Percentiles rank a stretch among this genome's conserved stretches.
Conservation (phyloP, 768 basidiomycete species). For the Asterophora lycoperdoides region DNA sequence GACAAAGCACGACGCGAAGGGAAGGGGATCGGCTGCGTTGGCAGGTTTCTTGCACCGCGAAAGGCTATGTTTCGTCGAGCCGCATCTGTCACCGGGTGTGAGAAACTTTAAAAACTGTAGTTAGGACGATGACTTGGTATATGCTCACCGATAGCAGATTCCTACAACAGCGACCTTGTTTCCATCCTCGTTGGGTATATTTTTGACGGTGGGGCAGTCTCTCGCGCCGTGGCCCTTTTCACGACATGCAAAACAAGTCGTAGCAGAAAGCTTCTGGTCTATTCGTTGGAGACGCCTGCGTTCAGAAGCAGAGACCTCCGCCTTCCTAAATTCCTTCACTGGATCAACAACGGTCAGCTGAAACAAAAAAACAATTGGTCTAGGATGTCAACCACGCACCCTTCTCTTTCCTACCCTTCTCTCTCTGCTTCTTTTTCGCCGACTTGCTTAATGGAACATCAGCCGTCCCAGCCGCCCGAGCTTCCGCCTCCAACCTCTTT, state of each 20-base stretch:
- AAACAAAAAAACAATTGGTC: no score
- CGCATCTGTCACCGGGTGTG: slow-evolving; percentile 45
- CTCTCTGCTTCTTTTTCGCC: slow-evolving; percentile 30
- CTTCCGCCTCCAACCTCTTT: slow-evolving; percentile 7
- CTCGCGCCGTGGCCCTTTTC: slow-evolving; percentile 78
- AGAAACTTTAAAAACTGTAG: slow-evolving; percentile 24
- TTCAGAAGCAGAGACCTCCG: slow-evolving; percentile 36
- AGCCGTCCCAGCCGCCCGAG: slow-evolving; percentile 15
- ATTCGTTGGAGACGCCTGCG: slow-evolving; percentile 61
- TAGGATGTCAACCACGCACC: slow-evolving; percentile 22
- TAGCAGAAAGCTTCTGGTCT: slow-evolving; percentile 49
- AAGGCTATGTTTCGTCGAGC: slow-evolving; percentile 72
- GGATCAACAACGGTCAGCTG: no score
- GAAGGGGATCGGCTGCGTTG: slow-evolving; percentile 64
- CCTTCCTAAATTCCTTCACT: no score
- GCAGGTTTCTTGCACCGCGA: slow-evolving; percentile 68
- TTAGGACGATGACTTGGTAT: neutral
- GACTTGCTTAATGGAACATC: slow-evolving; percentile 17
- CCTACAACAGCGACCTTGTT: slow-evolving; percentile 33
- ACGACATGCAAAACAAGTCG: slow-evolving; percentile 85
- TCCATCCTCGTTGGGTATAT: slow-evolving; percentile 13
- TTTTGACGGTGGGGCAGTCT: slow-evolving; percentile 60
- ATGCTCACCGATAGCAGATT: slow-evolving; percentile 67
- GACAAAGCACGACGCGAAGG: slow-evolving; percentile 90
- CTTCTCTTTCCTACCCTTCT: slow-evolving; percentile 30